These are phyloP conservation scores for Aspergillus ustus DNA, from an alignment of 2,329 filamentous ascomycete genomes.

Conservation along the genomic window DNA sequence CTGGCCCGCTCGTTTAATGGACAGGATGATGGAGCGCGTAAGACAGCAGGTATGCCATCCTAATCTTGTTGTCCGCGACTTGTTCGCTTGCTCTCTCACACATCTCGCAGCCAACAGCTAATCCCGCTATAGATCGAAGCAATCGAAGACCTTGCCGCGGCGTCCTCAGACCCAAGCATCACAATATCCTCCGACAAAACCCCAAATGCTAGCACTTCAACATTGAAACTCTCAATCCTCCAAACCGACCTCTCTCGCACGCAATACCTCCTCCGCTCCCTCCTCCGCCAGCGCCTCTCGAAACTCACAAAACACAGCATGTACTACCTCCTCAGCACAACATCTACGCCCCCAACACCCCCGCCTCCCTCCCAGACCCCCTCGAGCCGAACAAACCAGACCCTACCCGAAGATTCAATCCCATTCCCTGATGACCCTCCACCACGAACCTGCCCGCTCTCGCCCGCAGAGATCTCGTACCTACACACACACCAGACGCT, in stretches of 20 bases:
- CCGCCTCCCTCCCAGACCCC: slow-evolving; percentile 19
- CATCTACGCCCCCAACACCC: slow-evolving; percentile 24
- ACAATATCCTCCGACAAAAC: slow-evolving; percentile 65
- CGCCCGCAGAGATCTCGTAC: slow-evolving; percentile 77
- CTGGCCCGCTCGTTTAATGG: slow-evolving; percentile 77
- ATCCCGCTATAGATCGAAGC: slow-evolving; percentile 58
- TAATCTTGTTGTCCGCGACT: neutral
- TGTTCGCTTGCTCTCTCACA: neutral
- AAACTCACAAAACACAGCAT: slow-evolving; percentile 67
- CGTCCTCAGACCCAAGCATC: slow-evolving; percentile 44
- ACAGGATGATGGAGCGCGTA: slow-evolving; percentile 76
- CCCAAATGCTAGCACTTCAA: slow-evolving; percentile 85
- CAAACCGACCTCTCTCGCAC: slow-evolving; percentile 95
- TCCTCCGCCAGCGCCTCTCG: slow-evolving; percentile 80
- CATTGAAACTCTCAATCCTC: slow-evolving; percentile 90
- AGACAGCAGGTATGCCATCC: slow-evolving; percentile 58
- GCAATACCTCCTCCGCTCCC: slow-evolving; percentile 86
- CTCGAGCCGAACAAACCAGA: slow-evolving; percentile 21
- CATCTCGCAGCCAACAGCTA: neutral
- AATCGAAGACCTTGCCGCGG: slow-evolving; percentile 64
- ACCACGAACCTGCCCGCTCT: slow-evolving; percentile 61
- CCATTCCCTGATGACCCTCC: slow-evolving; percentile 30
- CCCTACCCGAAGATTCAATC: slow-evolving; percentile 37
- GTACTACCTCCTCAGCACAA: slow-evolving; percentile 43
- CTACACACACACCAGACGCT: slow-evolving; percentile 83